Percentiles rank a stretch among this genome's conserved stretches.
These are phyloP conservation scores for Arthrobotrys musiformis DNA, from an alignment of 2,329 filamentous ascomycete genomes.

Conservation along the genomic window DNA sequence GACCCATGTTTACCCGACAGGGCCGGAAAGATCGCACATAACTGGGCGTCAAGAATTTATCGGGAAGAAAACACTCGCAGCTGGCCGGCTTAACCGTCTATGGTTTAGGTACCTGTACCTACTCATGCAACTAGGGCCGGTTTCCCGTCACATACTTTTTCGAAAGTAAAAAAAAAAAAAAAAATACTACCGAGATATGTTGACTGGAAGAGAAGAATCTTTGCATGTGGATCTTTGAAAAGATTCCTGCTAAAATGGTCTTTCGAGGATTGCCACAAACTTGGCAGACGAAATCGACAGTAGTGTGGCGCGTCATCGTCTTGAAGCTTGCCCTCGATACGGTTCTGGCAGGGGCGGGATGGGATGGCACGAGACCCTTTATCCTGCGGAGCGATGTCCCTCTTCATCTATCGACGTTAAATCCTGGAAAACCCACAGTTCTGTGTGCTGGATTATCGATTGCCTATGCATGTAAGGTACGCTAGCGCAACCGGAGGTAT, in stretches of 20 bases:
- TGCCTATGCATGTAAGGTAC: conserved; percentile 5
- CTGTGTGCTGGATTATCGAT: background rate
- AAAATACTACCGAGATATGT: conserved; percentile 33
- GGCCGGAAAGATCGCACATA: conserved; percentile 3
- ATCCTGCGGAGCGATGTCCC: background rate
- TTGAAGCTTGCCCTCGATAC: background rate
- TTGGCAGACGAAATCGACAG: conserved; percentile 38
- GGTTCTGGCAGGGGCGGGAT: background rate
- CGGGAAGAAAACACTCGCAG: conserved; percentile 6
- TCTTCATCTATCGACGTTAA: background rate
- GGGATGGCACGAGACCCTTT: conserved; percentile 7
- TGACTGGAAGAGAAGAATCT: conserved; percentile 15
- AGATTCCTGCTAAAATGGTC: conserved; percentile 32
- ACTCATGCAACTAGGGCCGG: conserved; percentile 37
- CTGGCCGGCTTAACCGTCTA: conserved; percentile 20
- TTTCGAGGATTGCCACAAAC: conserved; percentile 42
- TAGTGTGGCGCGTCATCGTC: conserved; percentile 19
- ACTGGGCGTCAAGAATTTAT: background rate
- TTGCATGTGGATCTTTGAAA: conserved; percentile 45
- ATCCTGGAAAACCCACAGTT: conserved; percentile 1
- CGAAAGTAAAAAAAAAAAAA: too few relatives aligned
- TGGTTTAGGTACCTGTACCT: conserved; percentile 38
- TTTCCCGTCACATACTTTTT: conserved; percentile 51
- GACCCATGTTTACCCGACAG: conserved; percentile 7
- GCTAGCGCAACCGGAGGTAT: background rate